These are phyloP conservation scores for Saccharomycopsis vini DNA, from an alignment of 805 yeast genomes.

Conservation along the genomic window DNA sequence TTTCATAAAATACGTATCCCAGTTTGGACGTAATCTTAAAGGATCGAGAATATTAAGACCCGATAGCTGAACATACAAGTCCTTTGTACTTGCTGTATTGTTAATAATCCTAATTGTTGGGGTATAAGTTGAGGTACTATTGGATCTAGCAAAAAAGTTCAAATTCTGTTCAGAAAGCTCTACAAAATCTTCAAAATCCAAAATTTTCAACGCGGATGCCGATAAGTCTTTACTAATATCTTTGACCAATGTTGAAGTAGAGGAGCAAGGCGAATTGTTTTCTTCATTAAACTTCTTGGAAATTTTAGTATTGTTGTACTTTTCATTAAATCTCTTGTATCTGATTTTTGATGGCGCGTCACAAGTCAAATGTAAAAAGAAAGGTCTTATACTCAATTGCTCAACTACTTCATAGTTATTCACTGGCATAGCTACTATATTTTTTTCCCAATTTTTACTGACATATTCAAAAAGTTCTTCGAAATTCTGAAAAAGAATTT, in stretches of 20 bases:
- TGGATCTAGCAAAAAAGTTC: conserved; percentile 19
- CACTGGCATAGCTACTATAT: conserved; percentile 52
- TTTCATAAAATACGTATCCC: conserved; percentile 96
- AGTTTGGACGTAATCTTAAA: conserved; percentile 71
- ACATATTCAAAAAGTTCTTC: conserved; percentile 47
- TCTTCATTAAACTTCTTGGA: too few relatives aligned
- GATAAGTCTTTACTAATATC: too few relatives aligned
- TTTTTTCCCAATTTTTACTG: conserved; percentile 55
- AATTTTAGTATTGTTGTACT: conserved; percentile 1
- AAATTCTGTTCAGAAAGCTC: conserved; percentile 28
- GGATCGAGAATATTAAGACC: conserved; percentile 38
- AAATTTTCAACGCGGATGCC: too few relatives aligned
- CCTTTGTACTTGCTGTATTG: conserved; percentile 29
- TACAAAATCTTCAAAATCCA: conserved; percentile 33
- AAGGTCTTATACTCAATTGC: conserved; percentile 59
- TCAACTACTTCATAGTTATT: conserved; percentile 34
- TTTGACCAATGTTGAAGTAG: too few relatives aligned
- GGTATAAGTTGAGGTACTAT: conserved; percentile 28
- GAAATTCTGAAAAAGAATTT: conserved; percentile 29
- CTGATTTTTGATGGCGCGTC: conserved; percentile 62
- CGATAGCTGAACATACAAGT: conserved; percentile 32
- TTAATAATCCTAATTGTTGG: conserved; percentile 56
- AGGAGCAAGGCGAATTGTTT: too few relatives aligned
- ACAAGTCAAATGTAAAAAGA: conserved; percentile 68
- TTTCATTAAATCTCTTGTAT: conserved; percentile 18